A percentile compares a stretch with the other conserved stretches of the same genome.
phyloP scores from a whole-genome alignment of 495 filamentous ascomycete genomes.

The Peziza echinospora region DNA sequence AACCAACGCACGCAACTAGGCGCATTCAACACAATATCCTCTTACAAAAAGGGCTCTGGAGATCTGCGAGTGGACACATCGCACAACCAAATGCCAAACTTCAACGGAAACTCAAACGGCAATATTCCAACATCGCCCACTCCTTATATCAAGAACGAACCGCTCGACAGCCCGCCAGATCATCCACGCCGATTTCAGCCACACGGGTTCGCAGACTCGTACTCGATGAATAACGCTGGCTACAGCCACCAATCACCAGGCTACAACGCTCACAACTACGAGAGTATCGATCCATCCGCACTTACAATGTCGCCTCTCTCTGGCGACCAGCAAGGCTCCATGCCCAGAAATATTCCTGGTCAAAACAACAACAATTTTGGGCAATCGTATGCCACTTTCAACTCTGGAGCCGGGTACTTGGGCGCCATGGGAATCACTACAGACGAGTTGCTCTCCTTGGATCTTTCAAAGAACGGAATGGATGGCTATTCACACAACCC shows the following conservation, averaged over 20 bases:
- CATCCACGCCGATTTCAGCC: constrained; percentile 19
- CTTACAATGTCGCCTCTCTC: constrained; percentile 42
- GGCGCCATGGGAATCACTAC: constrained; percentile 13
- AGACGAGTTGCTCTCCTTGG: constrained; percentile 5
- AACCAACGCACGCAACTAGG: too few species aligned
- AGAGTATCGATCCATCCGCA: constrained; percentile 67
- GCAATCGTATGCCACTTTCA: constrained; percentile 11
- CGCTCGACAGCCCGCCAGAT: constrained; percentile 39
- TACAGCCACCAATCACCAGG: constrained; percentile 44
- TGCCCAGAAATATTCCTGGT: constrained; percentile 14
- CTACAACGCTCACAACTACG: constrained; percentile 29
- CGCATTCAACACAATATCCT: constrained; percentile 1
- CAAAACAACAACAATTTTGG: constrained; percentile 19
- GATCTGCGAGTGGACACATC: constrained; percentile 20
- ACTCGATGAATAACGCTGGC: constrained; percentile 39
- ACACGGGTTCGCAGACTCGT: constrained; percentile 22
- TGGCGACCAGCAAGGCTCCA: constrained; percentile 29
- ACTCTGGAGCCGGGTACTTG: constrained; percentile 10
- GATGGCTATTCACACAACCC: not conserved
- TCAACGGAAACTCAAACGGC: constrained; percentile 16
- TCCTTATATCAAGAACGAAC: constrained; percentile 61
- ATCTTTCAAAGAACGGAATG: not conserved
- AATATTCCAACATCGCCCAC: constrained; percentile 25
- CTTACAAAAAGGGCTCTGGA: constrained; percentile 17
- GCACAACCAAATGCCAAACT: constrained; percentile 18